A percentile compares a stretch with the other conserved stretches of the same genome.
These are phyloP conservation scores for Epichloe typhina DNA, from an alignment of 2,329 filamentous ascomycete genomes.

Conservation along the genomic window DNA sequence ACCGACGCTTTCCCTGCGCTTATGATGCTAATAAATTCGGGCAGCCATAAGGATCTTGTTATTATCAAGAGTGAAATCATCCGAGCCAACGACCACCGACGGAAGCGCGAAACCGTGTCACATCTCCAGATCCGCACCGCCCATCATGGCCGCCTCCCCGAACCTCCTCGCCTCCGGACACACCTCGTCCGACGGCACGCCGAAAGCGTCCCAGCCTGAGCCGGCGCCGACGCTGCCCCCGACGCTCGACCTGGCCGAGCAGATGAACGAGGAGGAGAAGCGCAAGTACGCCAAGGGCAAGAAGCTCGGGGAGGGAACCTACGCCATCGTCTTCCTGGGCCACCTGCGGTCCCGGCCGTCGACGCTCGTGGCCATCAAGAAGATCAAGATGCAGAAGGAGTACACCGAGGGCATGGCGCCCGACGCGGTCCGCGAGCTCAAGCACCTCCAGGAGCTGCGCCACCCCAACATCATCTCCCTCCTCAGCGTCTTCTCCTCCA, in stretches of 20 bases:
- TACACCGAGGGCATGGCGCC: conserved; percentile 86
- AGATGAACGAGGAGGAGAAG: conserved; percentile 70
- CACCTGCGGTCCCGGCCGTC: conserved; percentile 61
- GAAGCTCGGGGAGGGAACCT: conserved; percentile 91
- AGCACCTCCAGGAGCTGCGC: conserved; percentile 83
- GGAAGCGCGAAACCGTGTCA: too few species aligned
- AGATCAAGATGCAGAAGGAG: conserved; percentile 77
- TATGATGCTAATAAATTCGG: too few species aligned
- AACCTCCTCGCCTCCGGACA: conserved; percentile 22
- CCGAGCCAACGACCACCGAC: too few species aligned
- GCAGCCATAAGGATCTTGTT: too few species aligned
- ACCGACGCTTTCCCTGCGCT: too few species aligned
- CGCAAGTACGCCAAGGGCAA: conserved; percentile 86
- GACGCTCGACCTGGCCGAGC: conserved; percentile 54
- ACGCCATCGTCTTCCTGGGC: conserved; percentile 88
- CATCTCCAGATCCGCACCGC: too few species aligned
- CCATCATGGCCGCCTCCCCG: conserved; percentile 31
- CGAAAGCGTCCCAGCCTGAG: conserved; percentile 18
- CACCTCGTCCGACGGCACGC: conserved; percentile 33
- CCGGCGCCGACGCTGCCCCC: conserved; percentile 16
- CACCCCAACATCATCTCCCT: conserved; percentile 95
- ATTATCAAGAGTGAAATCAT: too few species aligned
- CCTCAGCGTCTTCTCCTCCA: conserved; percentile 85
- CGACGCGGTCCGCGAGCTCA: conserved; percentile 91
- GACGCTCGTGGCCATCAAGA: conserved; percentile 78